phyloP scores from a whole-genome alignment of 164 flowering plant genomes.

The Vitis rotundifolia region DNA sequence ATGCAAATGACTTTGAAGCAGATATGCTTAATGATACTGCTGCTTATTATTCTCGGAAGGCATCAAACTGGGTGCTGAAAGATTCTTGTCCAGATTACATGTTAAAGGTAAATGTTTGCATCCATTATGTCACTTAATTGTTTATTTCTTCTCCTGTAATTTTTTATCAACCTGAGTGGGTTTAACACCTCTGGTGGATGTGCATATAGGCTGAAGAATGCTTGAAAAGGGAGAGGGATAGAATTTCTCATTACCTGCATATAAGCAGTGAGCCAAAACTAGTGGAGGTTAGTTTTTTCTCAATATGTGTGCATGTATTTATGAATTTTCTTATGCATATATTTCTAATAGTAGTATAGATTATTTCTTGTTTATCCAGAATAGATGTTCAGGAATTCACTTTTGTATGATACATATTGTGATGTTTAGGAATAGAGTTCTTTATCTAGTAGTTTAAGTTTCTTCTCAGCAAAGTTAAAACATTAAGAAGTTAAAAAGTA shows the following conservation, averaged over 20 bases:
- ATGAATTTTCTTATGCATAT: not conserved
- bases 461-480: no score
- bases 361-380: no score
- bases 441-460: no score
- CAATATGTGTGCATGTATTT: not conserved
- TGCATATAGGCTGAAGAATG: slow-evolving; percentile 63
- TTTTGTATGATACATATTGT: no score
- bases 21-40: slow-evolving; percentile 36
- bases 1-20: slow-evolving; percentile 43
- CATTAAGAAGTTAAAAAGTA: no score
- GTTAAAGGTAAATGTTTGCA: slow-evolving; percentile 28
- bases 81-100: slow-evolving; percentile 56
- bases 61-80: slow-evolving; percentile 42
- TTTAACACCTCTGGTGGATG: no score
- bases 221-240: slow-evolving; percentile 63
- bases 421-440: no score
- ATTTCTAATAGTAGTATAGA: not conserved
- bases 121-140: no score
- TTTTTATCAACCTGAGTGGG: no score
- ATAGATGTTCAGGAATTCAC: no score
- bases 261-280: slow-evolving; percentile 61
- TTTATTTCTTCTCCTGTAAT: no score
- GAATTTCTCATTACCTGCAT: slow-evolving; percentile 64
- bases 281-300: slow-evolving; percentile 45
- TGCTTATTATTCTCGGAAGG: slow-evolving; percentile 43